Evolutionary conservation across 2,329 filamentous ascomycete species (phyloP), one percentile per base, ranked within the genome.

Genomic region (Trichoderma hamatum): DNA sequence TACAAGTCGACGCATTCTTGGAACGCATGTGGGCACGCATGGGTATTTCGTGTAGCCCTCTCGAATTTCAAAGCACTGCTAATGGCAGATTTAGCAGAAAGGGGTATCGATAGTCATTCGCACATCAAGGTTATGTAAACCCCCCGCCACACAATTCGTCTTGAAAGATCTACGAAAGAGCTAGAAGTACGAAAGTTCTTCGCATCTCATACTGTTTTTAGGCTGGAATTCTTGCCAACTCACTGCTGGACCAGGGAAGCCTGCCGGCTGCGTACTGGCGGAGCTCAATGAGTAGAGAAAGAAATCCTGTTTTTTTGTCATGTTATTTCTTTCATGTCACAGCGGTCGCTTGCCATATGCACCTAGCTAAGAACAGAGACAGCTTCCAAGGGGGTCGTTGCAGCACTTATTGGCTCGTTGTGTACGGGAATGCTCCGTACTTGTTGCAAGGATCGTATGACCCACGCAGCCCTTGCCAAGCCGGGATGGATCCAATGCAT

Each of bases 401-500:
- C 32, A n/a, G 43, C 19, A 26, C 21, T 51, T 39, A 43, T 39
- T 32, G 28, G 30, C 16, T 55, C 4, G 14, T 58, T 10, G 13
- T 14, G 6, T 16, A 19, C 1, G 28, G 13, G 36, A 26, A 34
- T 24, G 39, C 19, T n/a, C 39, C 16, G 16, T n/a, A 1, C 39
- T 43, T 43, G 34, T 19, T 30, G 24, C 49, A 43, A 63, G 43
- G 60, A 36, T 52, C 24, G 62, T 24, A 4, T 46, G 19, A 43
- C 28, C 36, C 51, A 56, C 21, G 26, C 24, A 28, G 10, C 30
- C 10, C 16, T 30, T 46, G 51, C 51, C 62, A 65, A 56, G 36
- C 51, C 62, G 62, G 62, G 62, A 46, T 56, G 36, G n/a, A 3
- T 34, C 34, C 62, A 43, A 43, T 43, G 39, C n/a, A 43, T n/a